These are phyloP conservation scores for Bipolaris sorokiniana DNA, from an alignment of 2,329 filamentous ascomycete species.

Conservation along the genomic window DNA sequence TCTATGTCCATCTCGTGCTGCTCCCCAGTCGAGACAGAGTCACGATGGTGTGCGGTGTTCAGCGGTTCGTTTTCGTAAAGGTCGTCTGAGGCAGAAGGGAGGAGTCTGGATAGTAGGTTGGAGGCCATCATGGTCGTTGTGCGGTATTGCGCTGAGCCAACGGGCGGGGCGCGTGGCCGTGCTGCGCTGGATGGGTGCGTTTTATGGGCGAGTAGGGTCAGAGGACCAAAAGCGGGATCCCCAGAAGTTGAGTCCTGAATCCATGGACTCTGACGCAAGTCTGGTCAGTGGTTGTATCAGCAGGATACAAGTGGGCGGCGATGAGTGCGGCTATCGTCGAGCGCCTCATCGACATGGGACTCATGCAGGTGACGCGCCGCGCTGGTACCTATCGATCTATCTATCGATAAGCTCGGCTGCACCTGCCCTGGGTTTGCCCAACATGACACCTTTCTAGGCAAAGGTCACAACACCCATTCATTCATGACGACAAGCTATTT, in stretches of 20 bases:
- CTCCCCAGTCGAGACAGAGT: constrained; percentile 47
- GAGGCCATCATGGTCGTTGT: constrained; percentile 57
- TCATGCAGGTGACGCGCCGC: constrained; percentile 33
- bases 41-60: constrained; percentile 26
- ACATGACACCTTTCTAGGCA: constrained; percentile 20
- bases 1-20: constrained; percentile 56
- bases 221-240: constrained; percentile 27
- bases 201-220: constrained; percentile 17
- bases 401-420: constrained; percentile 39
- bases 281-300: constrained; percentile 29
- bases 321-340: constrained; percentile 33
- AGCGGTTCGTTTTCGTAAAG: constrained; percentile 53
- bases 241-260: constrained; percentile 21
- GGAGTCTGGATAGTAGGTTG: constrained; percentile 59
- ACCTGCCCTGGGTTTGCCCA: constrained; percentile 23
- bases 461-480: constrained; percentile 23
- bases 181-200: constrained; percentile 8
- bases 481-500: constrained; percentile 43
- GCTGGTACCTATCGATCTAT: constrained; percentile 28
- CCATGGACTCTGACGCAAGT: constrained; percentile 28
- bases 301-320: constrained; percentile 17
- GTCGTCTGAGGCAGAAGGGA: constrained; percentile 57
- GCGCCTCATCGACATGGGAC: constrained; percentile 18
- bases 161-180: constrained; percentile 36
- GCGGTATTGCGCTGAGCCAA: constrained; percentile 29